Conservation (phyloP, 2,329 filamentous ascomycete species). For the Colletotrichum sp. region DNA sequence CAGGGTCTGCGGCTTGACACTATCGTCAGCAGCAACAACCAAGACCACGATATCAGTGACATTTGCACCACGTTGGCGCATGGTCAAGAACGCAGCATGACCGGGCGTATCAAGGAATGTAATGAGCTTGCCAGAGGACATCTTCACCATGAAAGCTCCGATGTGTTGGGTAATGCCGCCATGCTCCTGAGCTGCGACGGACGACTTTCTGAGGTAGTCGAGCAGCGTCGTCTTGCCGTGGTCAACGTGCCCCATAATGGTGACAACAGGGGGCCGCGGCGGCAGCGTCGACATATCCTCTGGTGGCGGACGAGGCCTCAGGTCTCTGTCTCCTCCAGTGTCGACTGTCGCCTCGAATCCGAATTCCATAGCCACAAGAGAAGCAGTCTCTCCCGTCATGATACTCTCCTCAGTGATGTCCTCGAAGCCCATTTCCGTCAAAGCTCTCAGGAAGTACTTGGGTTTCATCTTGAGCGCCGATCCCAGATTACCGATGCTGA, state of each 20-base stretch:
- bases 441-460: conserved; percentile 73
- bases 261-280: conserved; percentile 86
- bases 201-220: conserved; percentile 92
- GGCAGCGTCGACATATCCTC: conserved; percentile 74
- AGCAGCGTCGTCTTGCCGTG: conserved; percentile 97
- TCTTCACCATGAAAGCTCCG: conserved; percentile 90
- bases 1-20: conserved; percentile 95
- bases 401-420: conserved; percentile 83
- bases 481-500: conserved; percentile 85
- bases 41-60: conserved; percentile 97
- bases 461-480: conserved; percentile 73
- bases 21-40: conserved; percentile 95
- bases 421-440: conserved; percentile 89
- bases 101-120: conserved; percentile 98
- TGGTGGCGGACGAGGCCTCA: conserved; percentile 71
- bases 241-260: conserved; percentile 99
- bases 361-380: conserved; percentile 89
- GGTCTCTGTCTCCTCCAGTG: conserved; percentile 68
- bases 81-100: conserved; percentile 92
- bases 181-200: conserved; percentile 88
- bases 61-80: conserved; percentile 93
- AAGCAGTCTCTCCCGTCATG: conserved; percentile 88
- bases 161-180: conserved; percentile 99
- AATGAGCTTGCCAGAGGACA: conserved; percentile 86
- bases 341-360: conserved; percentile 87